Conservation (phyloP, 208 protist genomes). For the Naegleria fowleri region DNA sequence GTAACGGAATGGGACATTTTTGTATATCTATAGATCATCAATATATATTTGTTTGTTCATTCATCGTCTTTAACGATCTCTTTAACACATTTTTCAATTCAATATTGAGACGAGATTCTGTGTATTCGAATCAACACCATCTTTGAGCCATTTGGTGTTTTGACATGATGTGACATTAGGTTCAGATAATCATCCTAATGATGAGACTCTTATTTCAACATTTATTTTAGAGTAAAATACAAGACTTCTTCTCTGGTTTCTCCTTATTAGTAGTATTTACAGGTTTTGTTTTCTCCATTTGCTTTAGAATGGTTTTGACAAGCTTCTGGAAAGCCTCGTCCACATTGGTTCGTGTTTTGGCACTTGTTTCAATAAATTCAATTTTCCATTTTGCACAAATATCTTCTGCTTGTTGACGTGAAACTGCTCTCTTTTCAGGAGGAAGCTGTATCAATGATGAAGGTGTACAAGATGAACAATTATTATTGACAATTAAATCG, state of each 20-base stretch:
- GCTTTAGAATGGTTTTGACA: background rate
- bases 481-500: too few species aligned
- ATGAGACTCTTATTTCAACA: too few species aligned
- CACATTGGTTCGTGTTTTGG: conserved; percentile 25
- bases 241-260: background rate
- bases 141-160: too few species aligned
- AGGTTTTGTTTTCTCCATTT: background rate
- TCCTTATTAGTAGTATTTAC: background rate
- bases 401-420: conserved; percentile 42
- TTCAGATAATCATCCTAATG: too few species aligned
- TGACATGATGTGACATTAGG: too few species aligned
- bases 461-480: background rate
- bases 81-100: too few species aligned
- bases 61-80: too few species aligned
- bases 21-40: too few species aligned
- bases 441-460: background rate
- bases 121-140: too few species aligned
- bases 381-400: background rate
- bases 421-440: conserved; percentile 39
- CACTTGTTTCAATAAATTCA: conserved; percentile 26
- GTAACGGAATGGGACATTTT: too few species aligned
- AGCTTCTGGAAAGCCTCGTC: conserved; percentile 27
- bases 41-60: too few species aligned
- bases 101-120: too few species aligned
- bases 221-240: background rate